Percentiles rank a stretch among this genome's conserved stretches.
Conservation (phyloP, 1,284 basidiomycete species). For the Apiotrichum porosum region DNA sequence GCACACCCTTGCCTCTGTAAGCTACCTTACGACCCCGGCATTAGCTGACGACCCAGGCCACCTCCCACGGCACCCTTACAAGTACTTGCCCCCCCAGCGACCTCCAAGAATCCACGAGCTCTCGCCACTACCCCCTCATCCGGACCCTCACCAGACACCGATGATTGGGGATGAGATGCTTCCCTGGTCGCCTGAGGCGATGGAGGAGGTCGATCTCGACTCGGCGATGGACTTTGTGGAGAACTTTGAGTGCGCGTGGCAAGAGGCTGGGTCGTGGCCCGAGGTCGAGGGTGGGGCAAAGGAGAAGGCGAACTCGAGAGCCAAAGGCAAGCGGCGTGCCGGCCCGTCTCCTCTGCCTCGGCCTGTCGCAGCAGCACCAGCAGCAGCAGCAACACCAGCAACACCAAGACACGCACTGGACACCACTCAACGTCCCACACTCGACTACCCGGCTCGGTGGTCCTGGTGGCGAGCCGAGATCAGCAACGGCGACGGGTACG, state of each 20-base stretch:
- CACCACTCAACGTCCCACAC: neutral
- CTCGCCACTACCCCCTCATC: neutral
- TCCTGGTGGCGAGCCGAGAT: slow-evolving; percentile 27
- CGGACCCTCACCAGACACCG: neutral
- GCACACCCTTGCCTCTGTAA: slow-evolving; percentile 28
- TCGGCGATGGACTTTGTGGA: neutral
- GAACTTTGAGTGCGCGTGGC: neutral
- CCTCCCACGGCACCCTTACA: neutral
- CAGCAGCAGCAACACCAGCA: neutral
- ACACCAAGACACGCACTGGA: neutral
- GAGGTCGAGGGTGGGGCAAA: neutral
- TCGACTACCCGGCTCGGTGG: neutral
- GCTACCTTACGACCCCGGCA: neutral
- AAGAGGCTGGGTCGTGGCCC: neutral
- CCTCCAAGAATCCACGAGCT: neutral
- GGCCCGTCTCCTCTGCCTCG: neutral
- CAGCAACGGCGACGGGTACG: slow-evolving; percentile 17
- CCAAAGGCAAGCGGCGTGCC: slow-evolving; percentile 4
- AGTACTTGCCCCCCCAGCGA: neutral
- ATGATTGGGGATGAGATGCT: neutral
- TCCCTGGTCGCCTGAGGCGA: neutral
- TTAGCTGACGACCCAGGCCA: slow-evolving; percentile 6
- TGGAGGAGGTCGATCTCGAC: slow-evolving; percentile 3
- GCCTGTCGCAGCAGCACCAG: neutral
- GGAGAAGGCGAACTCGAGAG: too few relatives aligned